These are phyloP conservation scores for Alternaria gansuensis DNA, from an alignment of 2,329 filamentous ascomycete genomes.

Conservation along the genomic window DNA sequence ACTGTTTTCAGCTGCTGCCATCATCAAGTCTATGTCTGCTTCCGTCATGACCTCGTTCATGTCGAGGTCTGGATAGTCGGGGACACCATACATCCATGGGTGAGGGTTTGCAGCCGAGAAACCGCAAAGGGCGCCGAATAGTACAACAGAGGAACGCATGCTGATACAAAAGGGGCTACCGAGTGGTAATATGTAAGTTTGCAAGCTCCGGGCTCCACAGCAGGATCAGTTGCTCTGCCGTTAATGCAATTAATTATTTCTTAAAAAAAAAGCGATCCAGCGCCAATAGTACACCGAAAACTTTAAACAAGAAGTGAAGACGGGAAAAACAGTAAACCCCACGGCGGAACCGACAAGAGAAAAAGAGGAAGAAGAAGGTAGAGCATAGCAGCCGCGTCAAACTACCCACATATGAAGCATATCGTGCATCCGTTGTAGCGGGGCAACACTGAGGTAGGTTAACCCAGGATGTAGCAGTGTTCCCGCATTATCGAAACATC, in stretches of 20 bases:
- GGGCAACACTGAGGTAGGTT: conserved; percentile 21
- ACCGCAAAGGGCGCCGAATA: conserved; percentile 35
- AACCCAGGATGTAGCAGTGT: conserved; percentile 31
- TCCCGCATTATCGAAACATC: conserved; percentile 35
- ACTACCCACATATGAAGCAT: conserved; percentile 2
- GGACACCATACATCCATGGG: conserved; percentile 50
- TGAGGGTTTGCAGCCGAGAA: conserved; percentile 34
- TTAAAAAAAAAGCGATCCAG: conserved; percentile 31
- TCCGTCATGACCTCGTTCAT: conserved; percentile 41
- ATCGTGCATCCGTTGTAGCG: conserved; percentile 13
- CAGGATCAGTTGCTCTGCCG: background rate
- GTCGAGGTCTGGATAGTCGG: conserved; percentile 39
- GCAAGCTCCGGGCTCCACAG: background rate
- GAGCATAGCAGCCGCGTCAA: conserved; percentile 11
- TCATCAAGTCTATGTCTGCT: conserved; percentile 31
- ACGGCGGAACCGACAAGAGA: conserved; percentile 6
- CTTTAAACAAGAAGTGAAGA: conserved; percentile 7
- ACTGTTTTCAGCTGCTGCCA: conserved; percentile 29
- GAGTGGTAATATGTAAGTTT: background rate
- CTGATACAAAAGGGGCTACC: background rate
- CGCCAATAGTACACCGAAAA: conserved; percentile 20
- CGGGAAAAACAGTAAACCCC: background rate
- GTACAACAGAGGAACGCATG: conserved; percentile 35
- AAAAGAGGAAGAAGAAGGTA: conserved; percentile 7
- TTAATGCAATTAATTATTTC: conserved; percentile 19